Evolutionary conservation across 2,329 filamentous ascomycete genomes (phyloP), one percentile per base, ranked within the genome.

Genomic region (Verticillium longisporum): DNA sequence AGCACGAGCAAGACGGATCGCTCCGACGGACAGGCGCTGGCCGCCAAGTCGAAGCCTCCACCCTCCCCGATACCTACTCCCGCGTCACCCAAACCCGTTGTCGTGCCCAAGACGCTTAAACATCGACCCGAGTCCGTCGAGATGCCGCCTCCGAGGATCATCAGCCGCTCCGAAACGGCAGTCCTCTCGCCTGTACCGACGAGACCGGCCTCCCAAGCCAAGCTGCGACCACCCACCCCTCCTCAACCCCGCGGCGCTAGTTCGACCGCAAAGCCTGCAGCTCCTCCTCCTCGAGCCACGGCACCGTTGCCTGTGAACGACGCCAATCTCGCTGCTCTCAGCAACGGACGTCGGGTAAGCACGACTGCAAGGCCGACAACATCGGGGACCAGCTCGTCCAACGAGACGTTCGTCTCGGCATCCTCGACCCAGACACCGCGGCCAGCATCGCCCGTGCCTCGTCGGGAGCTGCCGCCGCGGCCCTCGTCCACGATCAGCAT

Each of bases 181-280:
- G 64, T 73, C 6, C 63, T 69, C 2, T 71, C 72, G 2, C 70
- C 72, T 1, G 72, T 73, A 57, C 75, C 77, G 2, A 70, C 65
- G 31, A 70, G 72, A 31, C 68, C 33, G 66, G 41, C 50, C 50
- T 66, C 57, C 38, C 65, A 36, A 65, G 62, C 34, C 62, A 67
- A 37, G 38, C 62, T 26, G 9, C 68, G 71, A 14, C 70, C 76
- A 14, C 76, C 77, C 1, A 72, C 73, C 15, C 75, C 75, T 1
- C 75, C 75, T 2, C 69, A 75, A 53, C 73, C 73, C 10, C 67
- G 74, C 2, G 71, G 70, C 4, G 15, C 59, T 4, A 55, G 57
- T 18, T 56, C 56, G 61, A 7, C 55, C 56, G 9, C 56, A 58
- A 57, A 56, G 56, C 36, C 61, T n/a, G 60, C 61, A 31, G 32